Evolutionary conservation across 257 asterid genomes (phyloP), one percentile per base, ranked within the genome.

Genomic region (Gentiana dahurica): DNA sequence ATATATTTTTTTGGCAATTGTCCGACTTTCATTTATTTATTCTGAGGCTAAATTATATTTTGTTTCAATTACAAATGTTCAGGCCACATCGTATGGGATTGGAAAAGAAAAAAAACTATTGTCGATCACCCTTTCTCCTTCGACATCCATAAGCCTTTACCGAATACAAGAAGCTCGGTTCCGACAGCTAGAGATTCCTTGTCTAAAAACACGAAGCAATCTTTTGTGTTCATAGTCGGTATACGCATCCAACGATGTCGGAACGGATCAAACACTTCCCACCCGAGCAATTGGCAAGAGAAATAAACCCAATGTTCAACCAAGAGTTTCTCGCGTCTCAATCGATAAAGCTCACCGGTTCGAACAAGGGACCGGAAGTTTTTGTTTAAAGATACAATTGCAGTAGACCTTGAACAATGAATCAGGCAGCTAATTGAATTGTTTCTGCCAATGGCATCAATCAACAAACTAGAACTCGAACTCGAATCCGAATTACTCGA

Each of bases 131-230:
- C 24, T 15, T 15, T 15, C 24, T 15, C 24, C 24, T 15, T 15
- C 24, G 24, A 15, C 24, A 15, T 15, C 24, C 24, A 15, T 15
- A 15, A 15, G 24, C 24, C 94, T 69, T 71, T 77, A 9, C 99
- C 99, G 3, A 92, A 92, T 56, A 92, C 95, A 46, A 92, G 95
- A 32, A 92, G 94, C 76, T 92, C 97, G 0, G 97, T 92, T 9
- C 99, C 99, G 53, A 92, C 99, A 0, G 99, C 97, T 62, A 92
- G 60, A 24, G 99, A 92, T 62, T 92, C 99, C 71, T 85, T 92
- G 60, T 92, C 98, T 0, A 93, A 84, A 53, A 81, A 81, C 11
- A 72, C 65, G 4, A 85, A 85, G 73, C 84, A 80, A 0, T 88
- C 87, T 3, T 92, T 80, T 4, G 91, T 78, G 35, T 71, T 66